A percentile compares a stretch with the other conserved stretches of the same genome.
Evolutionary conservation across 2,329 filamentous ascomycete genomes (phyloP).

Genomic region (Pseudocercospora crystallina): DNA sequence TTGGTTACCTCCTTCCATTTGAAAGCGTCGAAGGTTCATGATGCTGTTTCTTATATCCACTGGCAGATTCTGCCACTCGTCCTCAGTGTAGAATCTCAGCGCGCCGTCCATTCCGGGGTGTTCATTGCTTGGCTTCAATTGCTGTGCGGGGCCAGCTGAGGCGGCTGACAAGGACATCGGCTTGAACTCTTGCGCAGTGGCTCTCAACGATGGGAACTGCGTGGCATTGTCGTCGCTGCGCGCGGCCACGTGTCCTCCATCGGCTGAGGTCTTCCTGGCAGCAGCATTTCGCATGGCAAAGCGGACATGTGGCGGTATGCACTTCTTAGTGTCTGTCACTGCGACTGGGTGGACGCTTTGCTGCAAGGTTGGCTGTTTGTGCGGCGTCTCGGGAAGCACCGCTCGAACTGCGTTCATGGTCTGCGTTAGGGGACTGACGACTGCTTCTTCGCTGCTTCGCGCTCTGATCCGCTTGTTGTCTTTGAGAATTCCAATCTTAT

Average conservation of each 20-base stretch:
- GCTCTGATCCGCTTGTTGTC: background rate
- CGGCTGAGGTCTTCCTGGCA: slow-evolving; percentile 4
- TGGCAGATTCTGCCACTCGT: slow-evolving; percentile 11
- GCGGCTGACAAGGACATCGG: slow-evolving; percentile 13
- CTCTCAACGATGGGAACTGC: slow-evolving; percentile 22
- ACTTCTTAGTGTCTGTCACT: too few species aligned
- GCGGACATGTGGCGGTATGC: slow-evolving; percentile 13
- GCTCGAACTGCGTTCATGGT: slow-evolving; percentile 5
- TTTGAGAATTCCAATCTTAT: slow-evolving; percentile 18
- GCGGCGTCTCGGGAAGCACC: slow-evolving; percentile 6
- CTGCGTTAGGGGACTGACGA: slow-evolving; percentile 8
- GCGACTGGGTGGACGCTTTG: background rate
- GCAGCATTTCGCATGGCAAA: slow-evolving; percentile 8
- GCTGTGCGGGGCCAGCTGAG: background rate
- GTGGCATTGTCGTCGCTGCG: background rate
- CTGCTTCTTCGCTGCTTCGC: background rate
- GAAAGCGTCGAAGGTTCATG: background rate
- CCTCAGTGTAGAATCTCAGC: slow-evolving; percentile 6
- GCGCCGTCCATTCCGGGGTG: background rate
- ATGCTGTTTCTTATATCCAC: slow-evolving; percentile 5
- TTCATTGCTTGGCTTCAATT: background rate
- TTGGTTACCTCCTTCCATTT: too few species aligned
- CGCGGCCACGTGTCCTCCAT: too few species aligned
- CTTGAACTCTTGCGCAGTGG: slow-evolving; percentile 28
- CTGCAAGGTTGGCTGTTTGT: background rate